Evolutionary conservation across 306 rosid genomes (phyloP).

Genomic region (Pterocarpus santalinus): DNA sequence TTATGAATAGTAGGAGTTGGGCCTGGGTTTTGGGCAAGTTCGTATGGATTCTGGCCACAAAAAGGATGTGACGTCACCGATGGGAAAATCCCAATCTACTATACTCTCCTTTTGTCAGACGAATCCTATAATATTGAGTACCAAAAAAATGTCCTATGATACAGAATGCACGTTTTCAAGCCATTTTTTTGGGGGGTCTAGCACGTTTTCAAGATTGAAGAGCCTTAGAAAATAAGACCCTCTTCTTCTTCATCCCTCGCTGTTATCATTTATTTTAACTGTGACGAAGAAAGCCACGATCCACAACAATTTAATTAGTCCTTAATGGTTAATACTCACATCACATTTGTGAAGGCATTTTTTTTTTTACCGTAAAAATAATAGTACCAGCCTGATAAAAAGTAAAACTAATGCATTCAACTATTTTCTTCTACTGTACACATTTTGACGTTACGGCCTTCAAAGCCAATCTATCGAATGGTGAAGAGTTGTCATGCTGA

Average conservation of each 20-base stretch:
- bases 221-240: neutral
- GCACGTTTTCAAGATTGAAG: neutral
- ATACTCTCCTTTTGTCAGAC: no score
- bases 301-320: neutral
- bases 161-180: neutral
- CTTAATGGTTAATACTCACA: neutral
- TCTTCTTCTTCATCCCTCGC: no score
- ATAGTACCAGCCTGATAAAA: neutral
- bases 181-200: no score
- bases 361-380: neutral
- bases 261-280: neutral
- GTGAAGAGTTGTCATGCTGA: constrained; percentile 1
- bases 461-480: neutral
- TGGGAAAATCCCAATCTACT: neutral
- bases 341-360: constrained; percentile 4
- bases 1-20: neutral
- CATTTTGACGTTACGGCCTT: neutral
- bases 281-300: constrained; percentile 5
- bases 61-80: neutral
- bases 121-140: no score
- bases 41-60: neutral
- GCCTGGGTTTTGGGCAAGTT: neutral
- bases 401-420: neutral
- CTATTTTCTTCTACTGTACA: neutral
- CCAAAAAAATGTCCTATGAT: no score